Evolutionary conservation across 306 rosid species (phyloP).

Genomic region (Datisca glomerata): DNA sequence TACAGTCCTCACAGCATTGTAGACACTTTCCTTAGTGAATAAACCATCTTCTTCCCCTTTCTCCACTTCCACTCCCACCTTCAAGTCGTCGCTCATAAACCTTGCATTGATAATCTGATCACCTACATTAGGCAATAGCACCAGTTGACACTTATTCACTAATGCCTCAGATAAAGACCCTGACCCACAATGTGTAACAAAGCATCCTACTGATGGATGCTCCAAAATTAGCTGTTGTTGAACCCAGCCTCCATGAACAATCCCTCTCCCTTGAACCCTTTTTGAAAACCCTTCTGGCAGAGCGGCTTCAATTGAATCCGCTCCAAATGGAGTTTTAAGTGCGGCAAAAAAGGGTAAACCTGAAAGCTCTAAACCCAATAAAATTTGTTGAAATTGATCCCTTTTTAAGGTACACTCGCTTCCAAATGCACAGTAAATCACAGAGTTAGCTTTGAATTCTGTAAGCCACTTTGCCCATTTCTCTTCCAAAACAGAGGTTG

Average conservation of each 20-base stretch:
- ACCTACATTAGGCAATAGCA: constrained; percentile 37
- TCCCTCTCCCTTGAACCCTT: constrained; percentile 32
- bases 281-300: constrained; percentile 38
- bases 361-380: constrained; percentile 45
- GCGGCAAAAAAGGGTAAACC: constrained; percentile 37
- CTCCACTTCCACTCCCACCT: constrained; percentile 42
- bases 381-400: constrained; percentile 33
- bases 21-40: constrained; percentile 32
- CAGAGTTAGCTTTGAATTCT: constrained; percentile 22
- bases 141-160: constrained; percentile 38
- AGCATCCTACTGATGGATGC: constrained; percentile 54
- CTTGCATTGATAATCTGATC: constrained; percentile 52
- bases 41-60: constrained; percentile 33
- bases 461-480: constrained; percentile 46
- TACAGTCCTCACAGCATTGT: constrained; percentile 23
- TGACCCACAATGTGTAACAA: constrained; percentile 59
- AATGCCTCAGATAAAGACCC: constrained; percentile 48
- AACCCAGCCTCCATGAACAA: constrained; percentile 48
- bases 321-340: constrained; percentile 32
- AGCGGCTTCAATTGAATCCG: constrained; percentile 22
- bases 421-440: constrained; percentile 48
- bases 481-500: constrained; percentile 18
- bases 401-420: constrained; percentile 32
- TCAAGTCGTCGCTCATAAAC: constrained; percentile 30
- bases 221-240: constrained; percentile 37